Base-by-base conservation (phyloP, 768 basidiomycete genomes). In the Tulasnella sp. region DNA sequence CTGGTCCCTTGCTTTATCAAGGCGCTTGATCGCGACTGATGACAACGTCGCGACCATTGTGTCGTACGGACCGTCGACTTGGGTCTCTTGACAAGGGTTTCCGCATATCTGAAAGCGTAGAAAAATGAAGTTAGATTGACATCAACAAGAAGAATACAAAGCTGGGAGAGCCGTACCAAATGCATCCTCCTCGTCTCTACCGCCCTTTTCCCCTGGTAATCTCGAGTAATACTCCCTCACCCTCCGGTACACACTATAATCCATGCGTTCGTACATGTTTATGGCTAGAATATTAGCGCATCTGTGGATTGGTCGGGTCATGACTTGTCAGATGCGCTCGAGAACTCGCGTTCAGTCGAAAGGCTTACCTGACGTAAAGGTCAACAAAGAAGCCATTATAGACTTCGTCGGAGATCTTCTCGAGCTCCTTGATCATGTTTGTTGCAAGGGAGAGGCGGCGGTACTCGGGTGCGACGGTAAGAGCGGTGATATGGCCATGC, bases 401-500 rank as follows among this genome's bases (percentile, higher is more conserved):
- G 24, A 77, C 78, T 61, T 83, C 78, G 69, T 93, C 85, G 1
- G 89, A 90, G 7, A 91, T 85, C 65, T 79, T 76, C 70, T 98
- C 95, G 47, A 99, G 84, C 50, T 88, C 76, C 63, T 75, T 69
- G 82, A 95, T 90, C 81, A 98, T 85, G 69, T 81, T 83, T 65
- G 83, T 81, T 0, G 91, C 95, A 47, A 98, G 83, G 1, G 83
- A 82, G 2, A 97, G 79, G 2, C 88, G 85, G 43, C 96, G 86
- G 71, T 90, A 96, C 66, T 89, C 84, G 11, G 96, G 96, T 0
- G 93, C 88, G 56, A 99, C 92, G 4, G 93, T 91, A 51, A 99
- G 76, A 0, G 94, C 94, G 0, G 95, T 97, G 67, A 98, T 84
- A 68, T 98, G 96, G 0, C 92, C 95, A 67, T 93, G 91, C 83